phyloP scores from a whole-genome alignment of 1,284 basidiomycete species.

The Xerocomus minutiporus region DNA sequence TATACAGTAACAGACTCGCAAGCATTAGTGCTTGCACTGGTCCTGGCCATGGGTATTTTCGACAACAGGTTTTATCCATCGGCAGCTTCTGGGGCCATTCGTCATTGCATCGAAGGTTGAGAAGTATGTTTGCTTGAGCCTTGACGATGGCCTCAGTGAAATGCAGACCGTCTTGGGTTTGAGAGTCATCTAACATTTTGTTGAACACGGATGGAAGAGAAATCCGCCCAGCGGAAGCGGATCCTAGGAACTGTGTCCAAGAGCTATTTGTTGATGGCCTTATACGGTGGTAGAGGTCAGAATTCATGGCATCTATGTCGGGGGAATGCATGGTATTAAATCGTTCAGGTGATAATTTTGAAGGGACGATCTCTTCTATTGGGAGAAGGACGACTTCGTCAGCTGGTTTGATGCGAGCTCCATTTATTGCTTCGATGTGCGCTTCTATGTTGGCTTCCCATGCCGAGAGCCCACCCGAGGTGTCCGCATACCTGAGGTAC shows the following conservation, averaged over 20 bases:
- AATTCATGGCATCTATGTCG: constrained; percentile 87
- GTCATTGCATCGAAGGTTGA: constrained; percentile 82
- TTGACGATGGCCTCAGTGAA: constrained; percentile 63
- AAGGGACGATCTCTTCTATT: constrained; percentile 58
- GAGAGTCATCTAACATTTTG: constrained; percentile 62
- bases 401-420: constrained; percentile 42
- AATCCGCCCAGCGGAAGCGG: constrained; percentile 38
- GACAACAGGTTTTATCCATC: constrained; percentile 80
- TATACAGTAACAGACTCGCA: constrained; percentile 27
- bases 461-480: constrained; percentile 67
- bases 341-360: constrained; percentile 61
- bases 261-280: constrained; percentile 36
- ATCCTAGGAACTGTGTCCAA: constrained; percentile 28
- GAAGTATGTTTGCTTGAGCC: constrained; percentile 71
- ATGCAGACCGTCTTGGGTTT: constrained; percentile 82
- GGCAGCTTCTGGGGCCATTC: constrained; percentile 64
- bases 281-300: constrained; percentile 70
- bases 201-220: constrained; percentile 76
- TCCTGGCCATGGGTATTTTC: constrained; percentile 65
- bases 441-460: constrained; percentile 74
- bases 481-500: constrained; percentile 71
- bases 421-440: constrained; percentile 50
- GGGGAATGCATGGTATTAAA: constrained; percentile 64
- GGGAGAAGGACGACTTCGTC: constrained; percentile 75
- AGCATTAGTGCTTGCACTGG: constrained; percentile 61